These are phyloP conservation scores for Saitozyma sp. DNA, from an alignment of 768 basidiomycete species.

Conservation along the genomic window DNA sequence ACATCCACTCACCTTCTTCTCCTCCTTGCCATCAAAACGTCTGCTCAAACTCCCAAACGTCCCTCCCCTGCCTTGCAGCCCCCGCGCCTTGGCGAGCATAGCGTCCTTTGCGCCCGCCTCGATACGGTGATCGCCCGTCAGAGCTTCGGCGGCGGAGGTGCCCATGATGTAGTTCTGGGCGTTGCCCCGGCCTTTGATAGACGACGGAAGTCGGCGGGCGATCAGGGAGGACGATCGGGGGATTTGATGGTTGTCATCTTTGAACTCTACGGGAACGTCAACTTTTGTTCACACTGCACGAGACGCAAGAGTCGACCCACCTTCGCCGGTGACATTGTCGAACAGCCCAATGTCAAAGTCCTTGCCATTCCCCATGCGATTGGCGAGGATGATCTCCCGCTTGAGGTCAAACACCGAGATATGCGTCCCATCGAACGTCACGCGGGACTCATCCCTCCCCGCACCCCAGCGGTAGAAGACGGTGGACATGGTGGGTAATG, in stretches of 20 bases:
- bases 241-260: constrained; percentile 85
- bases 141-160: constrained; percentile 47
- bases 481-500: constrained; percentile 61
- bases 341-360: constrained; percentile 92
- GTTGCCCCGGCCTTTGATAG: constrained; percentile 53
- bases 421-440: constrained; percentile 97
- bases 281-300: neutral
- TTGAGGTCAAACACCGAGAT: constrained; percentile 99
- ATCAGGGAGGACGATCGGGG: constrained; percentile 93
- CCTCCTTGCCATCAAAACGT: constrained; percentile 85
- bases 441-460: constrained; percentile 87
- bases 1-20: constrained; percentile 45
- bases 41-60: constrained; percentile 64
- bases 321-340: constrained; percentile 84
- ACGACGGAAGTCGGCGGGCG: constrained; percentile 82
- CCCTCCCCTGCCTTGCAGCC: constrained; percentile 29
- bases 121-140: constrained; percentile 61
- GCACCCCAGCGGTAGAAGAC: constrained; percentile 98
- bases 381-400: constrained; percentile 94
- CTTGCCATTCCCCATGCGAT: constrained; percentile 83
- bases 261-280: constrained; percentile 64
- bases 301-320: constrained; percentile 55
- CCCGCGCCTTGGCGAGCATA: constrained; percentile 41
- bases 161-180: constrained; percentile 54
- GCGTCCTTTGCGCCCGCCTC: constrained; percentile 42